Conservation (phyloP, 129 eudicot species). For the Tanacetum coccineum region DNA sequence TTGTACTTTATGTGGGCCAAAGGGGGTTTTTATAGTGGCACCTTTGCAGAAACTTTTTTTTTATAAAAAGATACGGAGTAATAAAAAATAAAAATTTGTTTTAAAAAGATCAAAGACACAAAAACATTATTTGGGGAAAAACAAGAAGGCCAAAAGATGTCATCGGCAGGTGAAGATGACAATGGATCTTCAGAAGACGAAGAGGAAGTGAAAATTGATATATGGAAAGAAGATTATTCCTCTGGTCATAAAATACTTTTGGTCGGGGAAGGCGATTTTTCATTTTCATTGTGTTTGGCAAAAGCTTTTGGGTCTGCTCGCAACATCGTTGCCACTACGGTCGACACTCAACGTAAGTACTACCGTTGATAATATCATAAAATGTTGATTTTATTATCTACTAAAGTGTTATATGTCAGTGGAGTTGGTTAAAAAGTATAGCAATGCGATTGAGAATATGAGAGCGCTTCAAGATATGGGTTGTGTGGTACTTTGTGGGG, state of each 20-base stretch:
- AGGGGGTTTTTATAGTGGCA: no score
- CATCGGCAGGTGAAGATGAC: neutral
- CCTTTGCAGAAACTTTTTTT: no score
- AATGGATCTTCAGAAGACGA: slow-evolving; percentile 10
- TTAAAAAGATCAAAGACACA: neutral
- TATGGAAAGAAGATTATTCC: slow-evolving; percentile 42
- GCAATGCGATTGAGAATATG: slow-evolving; percentile 25
- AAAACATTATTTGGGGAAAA: slow-evolving; percentile 12
- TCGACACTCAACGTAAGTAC: slow-evolving; percentile 24
- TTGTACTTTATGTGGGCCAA: no score
- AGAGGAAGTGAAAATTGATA: slow-evolving; percentile 17
- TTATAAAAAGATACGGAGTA: no score
- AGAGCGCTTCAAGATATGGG: slow-evolving; percentile 35
- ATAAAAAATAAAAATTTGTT: no score
- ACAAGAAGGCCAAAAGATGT: slow-evolving; percentile 17
- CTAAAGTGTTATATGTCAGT: slow-evolving; percentile 6
- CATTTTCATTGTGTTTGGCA: slow-evolving; percentile 55
- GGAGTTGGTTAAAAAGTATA: slow-evolving; percentile 33
- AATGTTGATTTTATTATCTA: neutral
- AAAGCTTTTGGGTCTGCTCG: slow-evolving; percentile 41
- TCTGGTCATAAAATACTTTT: slow-evolving; percentile 44
- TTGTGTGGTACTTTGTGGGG: slow-evolving; percentile 34
- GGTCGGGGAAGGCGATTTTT: slow-evolving; percentile 70
- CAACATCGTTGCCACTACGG: slow-evolving; percentile 53
- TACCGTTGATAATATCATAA: neutral